Conservation (phyloP, 768 basidiomycete genomes). For the Strobilomyces echinocephalus region DNA sequence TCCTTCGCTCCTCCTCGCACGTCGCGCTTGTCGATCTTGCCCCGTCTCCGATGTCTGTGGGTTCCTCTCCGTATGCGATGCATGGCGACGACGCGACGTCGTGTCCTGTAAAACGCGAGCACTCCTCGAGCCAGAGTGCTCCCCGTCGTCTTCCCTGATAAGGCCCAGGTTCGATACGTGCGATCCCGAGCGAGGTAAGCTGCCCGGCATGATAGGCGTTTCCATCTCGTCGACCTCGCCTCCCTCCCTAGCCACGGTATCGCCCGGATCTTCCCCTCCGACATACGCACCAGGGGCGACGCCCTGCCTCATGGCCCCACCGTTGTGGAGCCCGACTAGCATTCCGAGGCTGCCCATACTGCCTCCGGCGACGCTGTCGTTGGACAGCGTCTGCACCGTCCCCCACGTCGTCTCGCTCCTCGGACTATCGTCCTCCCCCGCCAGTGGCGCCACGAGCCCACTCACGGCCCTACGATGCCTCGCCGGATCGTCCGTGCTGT, state of each 20-base stretch:
- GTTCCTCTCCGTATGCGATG: constrained; percentile 18
- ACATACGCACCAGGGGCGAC: constrained; percentile 14
- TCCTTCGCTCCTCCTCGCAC: constrained; percentile 23
- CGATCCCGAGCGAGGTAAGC: constrained; percentile 16
- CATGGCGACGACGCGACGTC: constrained; percentile 14
- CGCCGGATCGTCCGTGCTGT: constrained; percentile 7
- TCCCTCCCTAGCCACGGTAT: constrained; percentile 13
- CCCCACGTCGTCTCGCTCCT: constrained; percentile 36
- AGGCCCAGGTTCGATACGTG: constrained; percentile 26
- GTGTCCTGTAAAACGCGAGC: constrained; percentile 5
- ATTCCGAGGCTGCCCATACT: constrained; percentile 28
- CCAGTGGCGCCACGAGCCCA: constrained; percentile 14
- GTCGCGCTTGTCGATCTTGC: constrained; percentile 19
- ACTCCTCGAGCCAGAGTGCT: constrained; percentile 12
- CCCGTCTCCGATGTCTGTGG: constrained; percentile 6
- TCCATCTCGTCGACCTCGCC: constrained; percentile 16
- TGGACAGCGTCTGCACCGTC: constrained; percentile 27
- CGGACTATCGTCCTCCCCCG: constrained; percentile 23
- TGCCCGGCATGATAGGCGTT: constrained; percentile 20
- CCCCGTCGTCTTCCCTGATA: constrained; percentile 30
- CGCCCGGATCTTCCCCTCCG: constrained; percentile 14
- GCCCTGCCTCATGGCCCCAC: constrained; percentile 25
- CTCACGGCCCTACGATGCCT: constrained; percentile 7
- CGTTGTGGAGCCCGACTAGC: constrained; percentile 30
- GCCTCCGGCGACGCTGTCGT: constrained; percentile 14